Percentiles rank a stretch among this genome's conserved stretches.
Conservation (phyloP, 2,329 filamentous ascomycete genomes). For the Tolypocladium capitatum region DNA sequence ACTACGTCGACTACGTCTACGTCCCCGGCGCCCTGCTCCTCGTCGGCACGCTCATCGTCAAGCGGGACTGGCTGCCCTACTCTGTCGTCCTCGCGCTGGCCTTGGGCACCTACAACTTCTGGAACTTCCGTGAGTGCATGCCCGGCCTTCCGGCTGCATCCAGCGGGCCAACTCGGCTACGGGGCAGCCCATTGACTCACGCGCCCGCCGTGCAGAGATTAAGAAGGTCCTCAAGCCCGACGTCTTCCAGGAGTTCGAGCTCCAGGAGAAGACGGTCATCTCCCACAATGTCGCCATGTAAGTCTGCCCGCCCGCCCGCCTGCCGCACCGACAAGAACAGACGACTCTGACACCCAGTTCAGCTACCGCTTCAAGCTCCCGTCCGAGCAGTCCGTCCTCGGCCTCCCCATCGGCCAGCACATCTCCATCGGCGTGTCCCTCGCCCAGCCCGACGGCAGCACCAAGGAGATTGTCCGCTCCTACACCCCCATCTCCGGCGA, state of each 20-base stretch:
- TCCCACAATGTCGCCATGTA: conserved; percentile 98
- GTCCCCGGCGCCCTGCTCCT: conserved; percentile 71
- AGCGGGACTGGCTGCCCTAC: conserved; percentile 63
- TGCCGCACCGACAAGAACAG: neutral
- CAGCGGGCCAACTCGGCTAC: neutral
- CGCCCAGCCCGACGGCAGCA: conserved; percentile 50
- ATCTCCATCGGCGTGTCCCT: conserved; percentile 85
- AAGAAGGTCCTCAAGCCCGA: conserved; percentile 78
- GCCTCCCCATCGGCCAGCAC: conserved; percentile 95
- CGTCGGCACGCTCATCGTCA: conserved; percentile 62
- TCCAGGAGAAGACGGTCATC: conserved; percentile 88
- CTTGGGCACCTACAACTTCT: conserved; percentile 60
- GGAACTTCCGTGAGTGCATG: conserved; percentile 48
- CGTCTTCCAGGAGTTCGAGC: conserved; percentile 80
- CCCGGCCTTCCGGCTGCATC: neutral
- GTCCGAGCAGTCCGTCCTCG: conserved; percentile 64
- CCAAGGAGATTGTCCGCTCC: conserved; percentile 76
- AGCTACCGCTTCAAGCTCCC: conserved; percentile 91
- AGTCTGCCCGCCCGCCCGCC: conserved; percentile 14
- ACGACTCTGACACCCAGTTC: conserved; percentile 2
- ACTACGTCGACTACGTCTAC: conserved; percentile 68
- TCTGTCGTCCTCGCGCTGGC: conserved; percentile 53
- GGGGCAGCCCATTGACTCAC: neutral
- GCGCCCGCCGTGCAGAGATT: conserved; percentile 39
- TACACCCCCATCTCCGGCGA: conserved; percentile 90